Percentiles rank a stretch among this genome's conserved stretches.
phyloP scores from a whole-genome alignment of 495 filamentous ascomycete genomes.

The Lasiosphaeriaceae sp. region DNA sequence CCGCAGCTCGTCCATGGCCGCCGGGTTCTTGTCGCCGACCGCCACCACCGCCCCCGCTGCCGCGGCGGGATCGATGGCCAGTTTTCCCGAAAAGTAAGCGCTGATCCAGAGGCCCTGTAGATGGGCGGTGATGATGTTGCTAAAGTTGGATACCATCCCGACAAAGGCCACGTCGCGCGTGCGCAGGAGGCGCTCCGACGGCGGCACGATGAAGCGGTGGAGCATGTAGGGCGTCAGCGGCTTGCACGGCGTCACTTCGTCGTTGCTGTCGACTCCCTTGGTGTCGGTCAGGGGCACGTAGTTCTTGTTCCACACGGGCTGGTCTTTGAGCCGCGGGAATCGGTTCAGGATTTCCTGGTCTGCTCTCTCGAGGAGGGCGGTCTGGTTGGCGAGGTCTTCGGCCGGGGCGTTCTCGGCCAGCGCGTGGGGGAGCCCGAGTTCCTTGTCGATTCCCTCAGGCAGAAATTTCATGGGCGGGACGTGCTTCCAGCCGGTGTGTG shows the following conservation, averaged over 20 bases:
- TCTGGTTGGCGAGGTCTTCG: slow-evolving; percentile 14
- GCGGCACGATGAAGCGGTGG: slow-evolving; percentile 64
- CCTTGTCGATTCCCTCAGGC: slow-evolving; percentile 45
- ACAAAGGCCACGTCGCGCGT: slow-evolving; percentile 59
- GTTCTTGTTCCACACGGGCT: slow-evolving; percentile 35
- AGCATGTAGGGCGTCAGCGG: slow-evolving; percentile 41
- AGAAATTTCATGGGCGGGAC: slow-evolving; percentile 57
- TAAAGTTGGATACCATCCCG: slow-evolving; percentile 59
- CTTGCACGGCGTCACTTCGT: slow-evolving; percentile 24
- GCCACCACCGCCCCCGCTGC: background rate
- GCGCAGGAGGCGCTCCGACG: slow-evolving; percentile 42
- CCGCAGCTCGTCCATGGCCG: slow-evolving; percentile 23
- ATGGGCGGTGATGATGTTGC: slow-evolving; percentile 57
- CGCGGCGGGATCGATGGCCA: slow-evolving; percentile 2
- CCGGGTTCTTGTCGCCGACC: too few relatives aligned
- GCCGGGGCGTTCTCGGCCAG: background rate
- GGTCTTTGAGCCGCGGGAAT: slow-evolving; percentile 56
- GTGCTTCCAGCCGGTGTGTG: slow-evolving; percentile 61
- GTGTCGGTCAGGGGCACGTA: slow-evolving; percentile 32
- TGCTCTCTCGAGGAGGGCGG: slow-evolving; percentile 32
- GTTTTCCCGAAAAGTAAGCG: slow-evolving; percentile 49
- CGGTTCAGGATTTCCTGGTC: slow-evolving; percentile 61
- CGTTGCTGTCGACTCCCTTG: slow-evolving; percentile 24
- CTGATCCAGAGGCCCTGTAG: slow-evolving; percentile 67
- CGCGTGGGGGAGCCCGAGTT: slow-evolving; percentile 35